phyloP scores from a whole-genome alignment of 2,329 filamentous ascomycete genomes.

The Botrytis fragariae region DNA sequence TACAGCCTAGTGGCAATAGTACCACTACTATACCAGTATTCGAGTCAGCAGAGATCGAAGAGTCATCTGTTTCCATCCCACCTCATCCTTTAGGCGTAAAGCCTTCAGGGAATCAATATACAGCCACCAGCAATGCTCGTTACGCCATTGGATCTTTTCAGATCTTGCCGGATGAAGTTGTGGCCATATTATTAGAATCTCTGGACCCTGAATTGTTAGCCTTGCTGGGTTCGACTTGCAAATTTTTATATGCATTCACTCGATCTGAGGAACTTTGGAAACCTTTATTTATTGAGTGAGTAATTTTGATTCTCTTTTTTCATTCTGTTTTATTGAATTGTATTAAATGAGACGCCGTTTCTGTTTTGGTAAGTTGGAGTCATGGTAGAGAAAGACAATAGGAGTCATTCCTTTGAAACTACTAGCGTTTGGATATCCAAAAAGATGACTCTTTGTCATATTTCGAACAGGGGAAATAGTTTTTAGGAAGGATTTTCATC shows the following conservation, averaged over 20 bases:
- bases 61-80: slow-evolving; percentile 57
- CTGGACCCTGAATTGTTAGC: slow-evolving; percentile 64
- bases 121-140: slow-evolving; percentile 64
- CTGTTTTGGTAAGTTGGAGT: neutral
- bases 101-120: slow-evolving; percentile 80
- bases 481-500: neutral
- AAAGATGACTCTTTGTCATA: neutral
- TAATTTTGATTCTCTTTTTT: slow-evolving; percentile 34
- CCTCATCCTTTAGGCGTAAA: slow-evolving; percentile 81
- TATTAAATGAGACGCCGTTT: neutral
- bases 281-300: slow-evolving; percentile 78
- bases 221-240: slow-evolving; percentile 73
- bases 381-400: neutral
- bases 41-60: slow-evolving; percentile 41
- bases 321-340: neutral
- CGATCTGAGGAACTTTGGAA: slow-evolving; percentile 88
- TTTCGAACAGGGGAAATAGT: neutral
- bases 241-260: slow-evolving; percentile 81
- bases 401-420: slow-evolving; percentile 5
- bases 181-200: slow-evolving; percentile 72
- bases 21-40: neutral
- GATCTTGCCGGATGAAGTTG: slow-evolving; percentile 74
- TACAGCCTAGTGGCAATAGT: slow-evolving; percentile 11
- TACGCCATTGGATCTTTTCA: slow-evolving; percentile 63
- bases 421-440: neutral